Base-by-base conservation (phyloP, 2,329 filamentous ascomycete species). In the Fusarium piperis region DNA sequence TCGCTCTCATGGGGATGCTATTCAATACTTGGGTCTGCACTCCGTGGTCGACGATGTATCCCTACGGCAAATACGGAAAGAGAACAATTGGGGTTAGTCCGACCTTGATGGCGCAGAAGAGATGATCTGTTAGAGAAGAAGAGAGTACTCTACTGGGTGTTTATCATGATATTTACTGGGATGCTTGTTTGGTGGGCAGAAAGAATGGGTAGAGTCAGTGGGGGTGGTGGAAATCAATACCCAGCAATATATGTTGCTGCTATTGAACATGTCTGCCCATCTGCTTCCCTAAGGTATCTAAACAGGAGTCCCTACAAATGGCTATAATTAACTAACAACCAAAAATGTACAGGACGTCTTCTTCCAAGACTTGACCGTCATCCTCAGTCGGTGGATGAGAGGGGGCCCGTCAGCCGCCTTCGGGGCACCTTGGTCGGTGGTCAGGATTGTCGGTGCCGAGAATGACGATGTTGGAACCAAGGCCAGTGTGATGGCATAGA, bases 1-100 rank as follows among this genome's bases (percentile, higher is more conserved):
- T 30, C 5, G 15, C 1, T 74, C 68, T 56, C 66, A 72, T 18
- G 66, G 72, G 12, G 68, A 74, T 7, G 72, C 72, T 0, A 62
- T 74, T 30, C 13, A 48, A 12, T 36, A 57, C 48, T 20, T 74
- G 35, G 60, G 48, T 36, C 10, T 74, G 23, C n/a, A 33, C 1
- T 57, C 28, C 20, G 71, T 72, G 0, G 23, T 74, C 6, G 66
- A 74, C 11, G 3, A 23, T 1, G 9, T 67, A 0, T 72, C 65
- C 0, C 15, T 72, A 15, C 18, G 44, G 33, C 72, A 74, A 23
- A 74, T 74, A 51, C 44, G 57, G 0, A 26, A 3, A 36, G 72
- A 74, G 26, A 68, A 70, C 18, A 38, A 48, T 51, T 38, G 32
- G 2, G 11, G 35, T 18, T 57, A 32, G 36, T n/a, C 36, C 9